Evolutionary conservation across 2,329 filamentous ascomycete species (phyloP).

Genomic region (Aspergillus sp.): DNA sequence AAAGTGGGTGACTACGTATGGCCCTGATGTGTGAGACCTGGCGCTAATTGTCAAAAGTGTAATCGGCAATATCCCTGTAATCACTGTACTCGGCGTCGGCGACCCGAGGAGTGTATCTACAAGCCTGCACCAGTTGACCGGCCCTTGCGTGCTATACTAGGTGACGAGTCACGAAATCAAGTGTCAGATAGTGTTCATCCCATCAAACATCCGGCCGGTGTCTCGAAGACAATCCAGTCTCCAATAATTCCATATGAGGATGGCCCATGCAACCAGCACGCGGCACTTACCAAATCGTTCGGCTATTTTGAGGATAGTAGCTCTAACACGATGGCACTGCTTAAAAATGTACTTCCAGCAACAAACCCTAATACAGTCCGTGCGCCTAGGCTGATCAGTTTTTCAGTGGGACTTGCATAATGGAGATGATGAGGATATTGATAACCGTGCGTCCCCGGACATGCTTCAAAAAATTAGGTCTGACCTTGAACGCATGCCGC

Average conservation of each 20-base stretch:
- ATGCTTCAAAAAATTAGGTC: neutral
- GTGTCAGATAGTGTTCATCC: neutral
- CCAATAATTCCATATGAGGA: no score
- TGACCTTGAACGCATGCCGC: neutral
- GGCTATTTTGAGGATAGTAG: conserved; percentile 11
- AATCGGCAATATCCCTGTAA: conserved; percentile 12
- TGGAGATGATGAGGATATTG: neutral
- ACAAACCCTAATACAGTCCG: no score
- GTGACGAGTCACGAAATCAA: neutral
- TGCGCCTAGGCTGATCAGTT: no score
- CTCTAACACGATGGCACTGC: conserved; percentile 7
- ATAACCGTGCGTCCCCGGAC: neutral
- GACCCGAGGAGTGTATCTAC: conserved; percentile 10
- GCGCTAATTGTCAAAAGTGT: neutral
- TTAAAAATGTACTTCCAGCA: neutral
- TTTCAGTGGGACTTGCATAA: neutral
- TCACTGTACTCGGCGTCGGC: conserved; percentile 11
- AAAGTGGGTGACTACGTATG: conserved; percentile 4
- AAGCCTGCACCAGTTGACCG: neutral
- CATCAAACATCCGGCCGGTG: no score
- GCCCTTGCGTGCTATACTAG: neutral
- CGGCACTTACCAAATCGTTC: conserved; percentile 1
- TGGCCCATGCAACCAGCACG: neutral
- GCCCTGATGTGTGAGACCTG: no score
- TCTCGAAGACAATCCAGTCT: no score